Evolutionary conservation across 345 rosid genomes (phyloP).

Genomic region (Salix koriyanagi): DNA sequence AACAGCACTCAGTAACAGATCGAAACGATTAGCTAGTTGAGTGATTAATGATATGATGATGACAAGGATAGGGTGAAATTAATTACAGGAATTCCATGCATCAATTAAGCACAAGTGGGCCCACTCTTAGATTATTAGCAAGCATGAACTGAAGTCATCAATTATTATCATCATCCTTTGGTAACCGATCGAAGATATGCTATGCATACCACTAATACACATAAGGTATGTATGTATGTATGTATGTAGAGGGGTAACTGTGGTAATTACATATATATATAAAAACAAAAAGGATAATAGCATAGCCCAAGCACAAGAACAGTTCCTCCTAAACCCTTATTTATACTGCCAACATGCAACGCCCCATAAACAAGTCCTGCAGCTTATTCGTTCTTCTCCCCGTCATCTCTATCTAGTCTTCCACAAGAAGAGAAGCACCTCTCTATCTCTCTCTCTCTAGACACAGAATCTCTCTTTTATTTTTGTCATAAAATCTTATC

Average conservation of each 20-base stretch:
- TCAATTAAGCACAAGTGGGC: background rate
- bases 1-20: background rate
- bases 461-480: background rate
- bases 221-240: background rate
- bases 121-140: slow-evolving; percentile 20
- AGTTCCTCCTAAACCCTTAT: slow-evolving; percentile 19
- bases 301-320: background rate
- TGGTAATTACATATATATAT: background rate
- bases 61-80: background rate
- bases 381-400: slow-evolving; percentile 10
- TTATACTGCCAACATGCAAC: slow-evolving; percentile 29
- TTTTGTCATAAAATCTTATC: background rate
- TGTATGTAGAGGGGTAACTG: slow-evolving; percentile 8
- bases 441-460: slow-evolving; percentile 3
- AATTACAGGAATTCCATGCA: background rate
- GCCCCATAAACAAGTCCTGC: slow-evolving; percentile 10
- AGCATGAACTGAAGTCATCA: background rate
- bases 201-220: background rate
- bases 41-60: background rate
- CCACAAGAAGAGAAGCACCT: background rate
- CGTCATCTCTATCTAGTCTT: background rate
- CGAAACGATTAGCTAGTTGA: background rate
- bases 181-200: background rate
- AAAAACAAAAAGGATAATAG: background rate
- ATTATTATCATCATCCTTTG: background rate